Percentiles rank a stretch among this genome's conserved stretches.
Evolutionary conservation across 163 green algal genomes (phyloP).

Genomic region (Prototheca stagnorum): DNA sequence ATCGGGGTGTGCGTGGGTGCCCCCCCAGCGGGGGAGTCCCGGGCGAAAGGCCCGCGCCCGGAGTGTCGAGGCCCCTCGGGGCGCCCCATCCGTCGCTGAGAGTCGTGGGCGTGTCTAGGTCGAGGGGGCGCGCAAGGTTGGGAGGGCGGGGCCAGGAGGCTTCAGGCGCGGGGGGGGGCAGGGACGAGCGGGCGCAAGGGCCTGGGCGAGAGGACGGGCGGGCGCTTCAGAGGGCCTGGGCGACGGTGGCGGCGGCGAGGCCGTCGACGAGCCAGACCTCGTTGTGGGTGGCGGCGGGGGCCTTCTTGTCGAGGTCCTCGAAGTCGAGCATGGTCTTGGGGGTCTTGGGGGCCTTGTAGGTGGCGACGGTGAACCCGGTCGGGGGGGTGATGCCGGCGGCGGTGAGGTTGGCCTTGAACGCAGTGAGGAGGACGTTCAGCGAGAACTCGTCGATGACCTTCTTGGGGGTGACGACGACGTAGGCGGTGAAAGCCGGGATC

Average conservation of each 20-base stretch:
- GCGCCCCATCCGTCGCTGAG: not conserved
- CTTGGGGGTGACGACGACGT: not conserved
- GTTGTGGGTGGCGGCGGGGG: too few relatives aligned
- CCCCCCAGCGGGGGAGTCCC: too few relatives aligned
- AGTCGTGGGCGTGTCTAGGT: not conserved
- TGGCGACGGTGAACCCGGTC: not conserved
- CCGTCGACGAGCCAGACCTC: slow-evolving; percentile 18
- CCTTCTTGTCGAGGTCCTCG: too few relatives aligned
- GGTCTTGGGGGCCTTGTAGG: not conserved
- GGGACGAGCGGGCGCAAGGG: not conserved
- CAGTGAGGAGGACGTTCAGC: not conserved
- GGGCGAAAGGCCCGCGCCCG: too few relatives aligned
- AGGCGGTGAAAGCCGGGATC: not conserved
- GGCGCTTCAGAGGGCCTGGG: not conserved
- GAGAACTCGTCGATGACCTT: not conserved
- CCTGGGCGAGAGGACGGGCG: not conserved
- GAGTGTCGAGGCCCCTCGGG: too few relatives aligned
- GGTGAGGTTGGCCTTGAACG: not conserved
- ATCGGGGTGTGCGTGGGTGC: too few relatives aligned
- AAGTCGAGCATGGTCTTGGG: not conserved
- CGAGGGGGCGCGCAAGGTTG: not conserved
- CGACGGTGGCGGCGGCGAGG: too few relatives aligned
- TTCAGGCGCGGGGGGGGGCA: not conserved
- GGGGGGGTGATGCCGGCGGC: not conserved
- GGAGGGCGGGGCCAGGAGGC: not conserved